These are phyloP conservation scores for Aureobasidium leucospermi DNA, from an alignment of 2,329 filamentous ascomycete species.

Conservation along the genomic window DNA sequence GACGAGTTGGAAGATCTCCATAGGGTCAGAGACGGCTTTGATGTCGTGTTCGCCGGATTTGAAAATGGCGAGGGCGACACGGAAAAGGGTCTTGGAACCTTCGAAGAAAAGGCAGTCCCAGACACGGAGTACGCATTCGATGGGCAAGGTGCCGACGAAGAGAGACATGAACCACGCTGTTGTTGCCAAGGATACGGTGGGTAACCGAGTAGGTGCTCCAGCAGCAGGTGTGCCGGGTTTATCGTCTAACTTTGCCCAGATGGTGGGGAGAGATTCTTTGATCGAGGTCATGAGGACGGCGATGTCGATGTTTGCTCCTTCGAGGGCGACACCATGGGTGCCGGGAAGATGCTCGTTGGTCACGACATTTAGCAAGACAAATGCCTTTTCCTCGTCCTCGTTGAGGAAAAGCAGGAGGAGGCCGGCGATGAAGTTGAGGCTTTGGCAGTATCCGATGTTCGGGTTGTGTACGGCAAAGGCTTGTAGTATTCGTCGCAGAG, in stretches of 20 bases:
- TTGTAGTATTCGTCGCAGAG: conserved; percentile 76
- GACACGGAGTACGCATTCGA: conserved; percentile 91
- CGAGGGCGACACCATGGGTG: conserved; percentile 83
- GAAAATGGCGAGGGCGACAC: conserved; percentile 84
- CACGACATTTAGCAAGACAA: conserved; percentile 89
- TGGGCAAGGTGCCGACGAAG: conserved; percentile 85
- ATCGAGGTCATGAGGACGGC: conserved; percentile 86
- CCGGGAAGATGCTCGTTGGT: conserved; percentile 82
- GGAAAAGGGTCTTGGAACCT: conserved; percentile 87
- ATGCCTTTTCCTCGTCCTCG: conserved; percentile 78
- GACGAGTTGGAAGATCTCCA: conserved; percentile 94
- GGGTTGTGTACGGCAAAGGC: conserved; percentile 90
- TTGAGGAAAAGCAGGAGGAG: conserved; percentile 78
- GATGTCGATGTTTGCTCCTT: conserved; percentile 88
- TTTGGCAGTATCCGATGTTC: conserved; percentile 89
- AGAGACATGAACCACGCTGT: conserved; percentile 98
- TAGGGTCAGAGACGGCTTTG: conserved; percentile 69
- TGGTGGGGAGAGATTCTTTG: conserved; percentile 69
- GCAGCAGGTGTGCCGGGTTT: conserved; percentile 40
- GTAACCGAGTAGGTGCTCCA: conserved; percentile 33
- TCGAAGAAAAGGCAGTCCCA: conserved; percentile 98
- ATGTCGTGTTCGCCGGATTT: conserved; percentile 80
- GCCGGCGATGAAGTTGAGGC: conserved; percentile 88
- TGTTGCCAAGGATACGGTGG: too few species aligned
- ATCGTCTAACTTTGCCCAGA: conserved; percentile 86